Percentiles rank a stretch among this genome's conserved stretches.
Conservation (phyloP, 495 filamentous ascomycete species). For the Podospora didyma region DNA sequence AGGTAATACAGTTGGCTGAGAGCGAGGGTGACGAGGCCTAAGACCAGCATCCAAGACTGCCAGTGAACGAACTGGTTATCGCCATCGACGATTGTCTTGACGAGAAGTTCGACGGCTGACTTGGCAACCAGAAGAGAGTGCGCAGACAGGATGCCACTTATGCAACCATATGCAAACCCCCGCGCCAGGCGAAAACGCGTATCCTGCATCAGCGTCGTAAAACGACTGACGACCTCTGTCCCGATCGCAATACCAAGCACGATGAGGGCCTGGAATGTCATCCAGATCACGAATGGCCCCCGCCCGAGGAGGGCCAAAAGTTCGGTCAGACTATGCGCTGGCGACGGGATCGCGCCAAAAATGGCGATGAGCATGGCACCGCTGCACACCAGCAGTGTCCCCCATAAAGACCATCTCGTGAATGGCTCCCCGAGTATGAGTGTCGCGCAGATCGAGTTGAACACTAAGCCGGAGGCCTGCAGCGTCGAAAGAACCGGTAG, state of each 20-base stretch:
- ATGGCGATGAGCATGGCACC: constrained; percentile 87
- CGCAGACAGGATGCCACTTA: constrained; percentile 90
- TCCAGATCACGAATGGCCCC: constrained; percentile 83
- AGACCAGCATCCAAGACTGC: constrained; percentile 92
- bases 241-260: constrained; percentile 63
- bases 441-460: constrained; percentile 96
- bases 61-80: constrained; percentile 94
- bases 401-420: constrained; percentile 83
- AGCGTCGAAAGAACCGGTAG: constrained; percentile 92
- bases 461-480: constrained; percentile 93
- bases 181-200: constrained; percentile 71
- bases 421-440: constrained; percentile 92
- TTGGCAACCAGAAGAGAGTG: constrained; percentile 93
- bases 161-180: constrained; percentile 82
- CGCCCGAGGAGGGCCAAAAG: constrained; percentile 72
- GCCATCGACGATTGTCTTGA: constrained; percentile 82
- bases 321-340: constrained; percentile 82
- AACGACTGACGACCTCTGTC: constrained; percentile 52
- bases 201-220: constrained; percentile 47
- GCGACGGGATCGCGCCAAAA: constrained; percentile 94
- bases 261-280: constrained; percentile 69
- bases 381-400: constrained; percentile 79
- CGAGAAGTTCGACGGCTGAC: constrained; percentile 93
- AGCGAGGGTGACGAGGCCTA: constrained; percentile 77
- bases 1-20: constrained; percentile 93